phyloP scores from a whole-genome alignment of 257 asterid species.

The Rhazya stricta region DNA sequence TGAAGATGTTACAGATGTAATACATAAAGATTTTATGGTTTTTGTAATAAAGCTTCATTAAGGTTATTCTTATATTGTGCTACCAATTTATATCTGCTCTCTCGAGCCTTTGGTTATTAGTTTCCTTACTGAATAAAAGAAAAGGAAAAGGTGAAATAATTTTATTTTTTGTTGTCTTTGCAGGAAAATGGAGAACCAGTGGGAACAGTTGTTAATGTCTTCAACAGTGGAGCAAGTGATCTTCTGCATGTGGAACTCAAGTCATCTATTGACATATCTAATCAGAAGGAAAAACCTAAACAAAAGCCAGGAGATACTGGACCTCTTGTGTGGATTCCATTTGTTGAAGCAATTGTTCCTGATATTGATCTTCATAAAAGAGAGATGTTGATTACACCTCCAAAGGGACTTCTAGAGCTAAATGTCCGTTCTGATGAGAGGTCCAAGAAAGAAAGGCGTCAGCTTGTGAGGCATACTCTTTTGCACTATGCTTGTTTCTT shows the following conservation, averaged over 20 bases:
- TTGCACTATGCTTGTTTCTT: conserved; percentile 15
- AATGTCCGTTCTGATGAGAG: conserved; percentile 71
- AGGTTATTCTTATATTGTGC: neutral
- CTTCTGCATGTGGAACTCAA: conserved; percentile 70
- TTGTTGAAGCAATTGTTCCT: conserved; percentile 92
- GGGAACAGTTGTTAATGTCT: conserved; percentile 74
- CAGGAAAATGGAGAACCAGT: conserved; percentile 73
- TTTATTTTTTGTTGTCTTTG: neutral
- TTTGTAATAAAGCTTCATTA: neutral
- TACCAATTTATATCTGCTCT: neutral
- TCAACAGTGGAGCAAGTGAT: conserved; percentile 88
- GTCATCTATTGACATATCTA: conserved; percentile 29
- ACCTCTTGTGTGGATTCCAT: conserved; percentile 83
- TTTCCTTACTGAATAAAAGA: neutral
- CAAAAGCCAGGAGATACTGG: conserved; percentile 44
- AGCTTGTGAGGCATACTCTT: conserved; percentile 64
- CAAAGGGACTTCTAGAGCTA: conserved; percentile 86
- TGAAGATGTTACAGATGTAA: neutral
- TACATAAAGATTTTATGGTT: neutral
- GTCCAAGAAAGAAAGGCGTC: conserved; percentile 97
- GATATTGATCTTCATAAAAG: conserved; percentile 58
- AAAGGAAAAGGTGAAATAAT: neutral
- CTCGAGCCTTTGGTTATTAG: neutral
- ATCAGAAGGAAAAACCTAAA: conserved; percentile 29
- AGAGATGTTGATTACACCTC: conserved; percentile 94